Evolutionary conservation across 306 rosid species (phyloP), one percentile per base, ranked within the genome.

Genomic region (Gastrolobium bilobum): DNA sequence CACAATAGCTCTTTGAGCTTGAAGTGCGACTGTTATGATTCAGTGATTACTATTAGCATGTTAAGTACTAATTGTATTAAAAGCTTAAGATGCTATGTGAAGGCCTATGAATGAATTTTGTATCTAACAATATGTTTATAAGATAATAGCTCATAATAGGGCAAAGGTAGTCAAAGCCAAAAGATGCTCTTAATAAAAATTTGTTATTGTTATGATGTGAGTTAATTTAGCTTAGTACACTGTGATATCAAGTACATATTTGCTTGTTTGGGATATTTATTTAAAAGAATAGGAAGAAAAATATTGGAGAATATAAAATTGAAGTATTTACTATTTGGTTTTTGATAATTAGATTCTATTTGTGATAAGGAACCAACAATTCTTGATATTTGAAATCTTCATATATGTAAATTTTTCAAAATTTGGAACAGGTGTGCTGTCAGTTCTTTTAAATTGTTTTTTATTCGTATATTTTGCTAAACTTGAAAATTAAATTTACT

Each of bases 401-500:
- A 61, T 63, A 15, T 53, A 44, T 40, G 10, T 51, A 31, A 31
- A 2, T 51, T 53, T 71, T 63, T 56, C 8, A 6, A 58, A 48
- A 51, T 47, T 47, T 44, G 83, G 59, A 58, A 63, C 39, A 31
- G n/a, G 44, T 38, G 43, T 57, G 74, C 5, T 60, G n/a, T 6
- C 46, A 68, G 39, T 69, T 80, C 48, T 74, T 54, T 35, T 33
- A 52, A 48, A 33, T 58, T 37, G 42, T 34, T 52, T 34, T 6
- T 50, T 58, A 11, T 68, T 48, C 26, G 34, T 50, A 73, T 75
- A 8, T 48, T 79, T 72, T 80, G 34, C 75, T 74, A 38, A 64
- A 50, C 20, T 64, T 79, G 61, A 37, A 47, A 66, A 34, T 56
- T 54, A 71, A 70, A 47, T 34, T 84, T 60, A 38, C 68, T 51